A percentile compares a stretch with the other conserved stretches of the same genome.
Conservation (phyloP, 2,329 filamentous ascomycete genomes). For the Exserohilum turcica region DNA sequence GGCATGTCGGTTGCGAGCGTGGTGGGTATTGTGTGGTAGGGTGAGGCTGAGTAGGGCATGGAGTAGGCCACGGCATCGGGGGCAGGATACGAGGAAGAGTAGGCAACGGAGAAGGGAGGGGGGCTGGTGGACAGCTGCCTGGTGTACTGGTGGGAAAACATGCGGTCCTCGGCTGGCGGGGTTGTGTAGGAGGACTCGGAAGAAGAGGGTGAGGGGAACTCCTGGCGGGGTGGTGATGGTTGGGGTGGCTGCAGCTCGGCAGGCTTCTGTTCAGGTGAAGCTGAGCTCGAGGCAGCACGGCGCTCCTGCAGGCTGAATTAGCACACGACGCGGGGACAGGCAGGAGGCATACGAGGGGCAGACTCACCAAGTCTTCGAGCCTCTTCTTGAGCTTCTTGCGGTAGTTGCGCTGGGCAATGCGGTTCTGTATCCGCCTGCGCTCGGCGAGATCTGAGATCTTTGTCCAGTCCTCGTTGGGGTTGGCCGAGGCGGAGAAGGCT, state of each 20-base stretch:
- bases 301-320: constrained; percentile 60
- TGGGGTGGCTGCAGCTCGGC: constrained; percentile 56
- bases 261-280: constrained; percentile 63
- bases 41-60: constrained; percentile 56
- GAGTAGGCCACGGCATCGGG: constrained; percentile 68
- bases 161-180: constrained; percentile 69
- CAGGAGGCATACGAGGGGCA: constrained; percentile 16
- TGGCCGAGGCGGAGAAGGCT: constrained; percentile 91
- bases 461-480: constrained; percentile 98
- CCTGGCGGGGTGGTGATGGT: constrained; percentile 45
- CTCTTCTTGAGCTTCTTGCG: constrained; percentile 94
- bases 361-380: constrained; percentile 70
- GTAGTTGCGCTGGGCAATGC: constrained; percentile 97
- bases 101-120: constrained; percentile 63
- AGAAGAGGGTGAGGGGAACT: constrained; percentile 45
- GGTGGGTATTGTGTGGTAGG: constrained; percentile 48
- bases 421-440: constrained; percentile 91
- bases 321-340: too few relatives aligned
- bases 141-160: constrained; percentile 70
- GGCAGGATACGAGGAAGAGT: constrained; percentile 69
- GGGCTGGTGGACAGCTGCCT: constrained; percentile 74
- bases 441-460: constrained; percentile 98
- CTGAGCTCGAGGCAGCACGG: constrained; percentile 68
- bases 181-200: constrained; percentile 44
- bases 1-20: constrained; percentile 47